Evolutionary conservation across 148 eudicot species (phyloP).

Genomic region (Vaccinium corymbosum): DNA sequence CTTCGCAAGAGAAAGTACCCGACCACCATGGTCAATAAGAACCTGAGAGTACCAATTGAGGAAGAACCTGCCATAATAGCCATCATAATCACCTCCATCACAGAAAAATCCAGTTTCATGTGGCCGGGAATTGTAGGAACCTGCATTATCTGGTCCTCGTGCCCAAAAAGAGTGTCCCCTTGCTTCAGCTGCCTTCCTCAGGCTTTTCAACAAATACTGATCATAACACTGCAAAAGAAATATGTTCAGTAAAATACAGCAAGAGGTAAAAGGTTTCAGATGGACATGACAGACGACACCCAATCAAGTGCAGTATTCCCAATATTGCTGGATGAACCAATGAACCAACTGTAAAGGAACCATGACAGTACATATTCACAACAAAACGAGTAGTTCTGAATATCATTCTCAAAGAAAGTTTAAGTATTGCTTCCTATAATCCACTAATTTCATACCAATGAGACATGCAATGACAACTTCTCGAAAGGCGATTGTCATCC

Average conservation of each 20-base stretch:
- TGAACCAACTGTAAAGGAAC: slow-evolving; percentile 2
- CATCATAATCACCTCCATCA: slow-evolving; percentile 93
- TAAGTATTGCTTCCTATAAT: background rate
- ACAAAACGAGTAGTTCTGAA: background rate
- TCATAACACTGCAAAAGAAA: slow-evolving; percentile 79
- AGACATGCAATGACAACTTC: background rate
- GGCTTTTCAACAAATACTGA: slow-evolving; percentile 75
- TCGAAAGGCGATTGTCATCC: too few species aligned
- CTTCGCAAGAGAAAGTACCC: slow-evolving; percentile 78
- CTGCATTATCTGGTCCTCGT: slow-evolving; percentile 83
- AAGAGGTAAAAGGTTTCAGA: slow-evolving; percentile 14
- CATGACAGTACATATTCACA: background rate
- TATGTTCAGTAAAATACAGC: background rate
- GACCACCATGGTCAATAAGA: slow-evolving; percentile 83
- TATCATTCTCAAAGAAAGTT: background rate
- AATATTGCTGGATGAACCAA: slow-evolving; percentile 7
- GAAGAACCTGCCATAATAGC: slow-evolving; percentile 92
- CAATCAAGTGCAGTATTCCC: background rate
- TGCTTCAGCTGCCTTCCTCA: slow-evolving; percentile 78
- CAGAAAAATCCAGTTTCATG: slow-evolving; percentile 96
- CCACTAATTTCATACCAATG: background rate
- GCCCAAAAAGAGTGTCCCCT: slow-evolving; percentile 91
- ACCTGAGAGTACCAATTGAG: slow-evolving; percentile 90
- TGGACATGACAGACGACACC: background rate
- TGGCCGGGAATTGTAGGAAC: slow-evolving; percentile 90